Evolutionary conservation across 2,329 filamentous ascomycete species (phyloP).

Genomic region (Sporothrix brunneoviolacea): DNA sequence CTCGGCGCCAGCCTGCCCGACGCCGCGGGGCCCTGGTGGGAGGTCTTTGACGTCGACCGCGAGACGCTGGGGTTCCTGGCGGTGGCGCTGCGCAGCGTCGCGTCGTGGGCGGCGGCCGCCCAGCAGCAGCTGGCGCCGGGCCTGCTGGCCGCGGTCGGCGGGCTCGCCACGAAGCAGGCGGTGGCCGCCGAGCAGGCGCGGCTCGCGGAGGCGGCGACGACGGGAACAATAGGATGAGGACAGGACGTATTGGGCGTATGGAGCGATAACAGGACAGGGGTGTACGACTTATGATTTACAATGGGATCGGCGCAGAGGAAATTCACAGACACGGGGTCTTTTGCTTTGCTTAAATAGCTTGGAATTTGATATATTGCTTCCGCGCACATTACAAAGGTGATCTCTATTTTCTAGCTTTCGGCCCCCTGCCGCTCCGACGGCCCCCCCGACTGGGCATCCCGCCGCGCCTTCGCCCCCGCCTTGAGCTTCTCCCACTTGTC

Average conservation of each 20-base stretch:
- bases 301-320: too few relatives aligned
- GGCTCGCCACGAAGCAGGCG: constrained; percentile 52
- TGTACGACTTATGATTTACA: too few relatives aligned
- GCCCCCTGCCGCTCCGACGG: constrained; percentile 26
- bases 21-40: constrained; percentile 80
- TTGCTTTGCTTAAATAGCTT: too few relatives aligned
- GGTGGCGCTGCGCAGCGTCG: constrained; percentile 74
- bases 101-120: constrained; percentile 56
- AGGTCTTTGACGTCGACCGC: constrained; percentile 91
- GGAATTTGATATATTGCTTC: neutral
- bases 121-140: constrained; percentile 33
- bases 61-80: constrained; percentile 93
- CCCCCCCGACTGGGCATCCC: constrained; percentile 34
- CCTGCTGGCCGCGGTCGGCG: constrained; percentile 33
- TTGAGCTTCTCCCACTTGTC: constrained; percentile 57
- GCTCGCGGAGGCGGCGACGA: constrained; percentile 19
- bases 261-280: too few relatives aligned
- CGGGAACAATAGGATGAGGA: too few relatives aligned
- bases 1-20: constrained; percentile 64
- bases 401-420: neutral
- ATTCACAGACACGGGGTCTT: too few relatives aligned
- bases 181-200: constrained; percentile 55
- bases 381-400: neutral
- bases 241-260: too few relatives aligned
- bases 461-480: constrained; percentile 52